phyloP scores from a whole-genome alignment of 1,284 basidiomycete genomes.

The Rhodotorula mucilaginosa region DNA sequence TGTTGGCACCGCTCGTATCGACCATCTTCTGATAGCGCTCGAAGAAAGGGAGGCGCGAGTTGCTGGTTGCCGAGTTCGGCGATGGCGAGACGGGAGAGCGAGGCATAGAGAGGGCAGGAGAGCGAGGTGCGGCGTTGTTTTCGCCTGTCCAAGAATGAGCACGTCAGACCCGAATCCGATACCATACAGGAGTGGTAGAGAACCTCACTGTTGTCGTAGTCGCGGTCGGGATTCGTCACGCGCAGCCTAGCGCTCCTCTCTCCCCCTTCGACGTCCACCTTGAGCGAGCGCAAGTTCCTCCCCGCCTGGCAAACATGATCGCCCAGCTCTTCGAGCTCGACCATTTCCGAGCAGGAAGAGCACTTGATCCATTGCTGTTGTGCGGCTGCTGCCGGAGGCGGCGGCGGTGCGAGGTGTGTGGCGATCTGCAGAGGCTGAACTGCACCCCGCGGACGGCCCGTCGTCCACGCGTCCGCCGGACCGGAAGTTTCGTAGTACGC shows the following conservation, averaged over 20 bases:
- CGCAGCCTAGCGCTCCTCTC: no score
- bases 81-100: not conserved
- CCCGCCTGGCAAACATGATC: slow-evolving; percentile 26
- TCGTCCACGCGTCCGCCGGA: no score
- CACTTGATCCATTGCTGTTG: slow-evolving; percentile 21
- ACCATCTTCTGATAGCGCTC: slow-evolving; percentile 33
- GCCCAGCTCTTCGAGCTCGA: slow-evolving; percentile 21
- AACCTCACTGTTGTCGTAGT: no score
- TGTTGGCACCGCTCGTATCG: not conserved
- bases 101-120: not conserved
- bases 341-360: slow-evolving; percentile 18
- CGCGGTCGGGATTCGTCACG: not conserved
- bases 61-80: slow-evolving; percentile 7
- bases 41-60: slow-evolving; percentile 35
- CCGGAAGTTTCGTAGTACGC: not conserved
- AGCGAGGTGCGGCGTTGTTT: not conserved
- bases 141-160: no score
- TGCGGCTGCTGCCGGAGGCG: not conserved
- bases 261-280: slow-evolving; percentile 3
- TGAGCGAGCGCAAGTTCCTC: not conserved
- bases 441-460: not conserved
- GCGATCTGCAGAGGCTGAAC: no score
- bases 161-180: slow-evolving; percentile 4
- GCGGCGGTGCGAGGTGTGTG: not conserved
- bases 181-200: no score